Conservation (phyloP, 805 yeast species). For the Cyberlindnera nakhonratchasimensis region DNA sequence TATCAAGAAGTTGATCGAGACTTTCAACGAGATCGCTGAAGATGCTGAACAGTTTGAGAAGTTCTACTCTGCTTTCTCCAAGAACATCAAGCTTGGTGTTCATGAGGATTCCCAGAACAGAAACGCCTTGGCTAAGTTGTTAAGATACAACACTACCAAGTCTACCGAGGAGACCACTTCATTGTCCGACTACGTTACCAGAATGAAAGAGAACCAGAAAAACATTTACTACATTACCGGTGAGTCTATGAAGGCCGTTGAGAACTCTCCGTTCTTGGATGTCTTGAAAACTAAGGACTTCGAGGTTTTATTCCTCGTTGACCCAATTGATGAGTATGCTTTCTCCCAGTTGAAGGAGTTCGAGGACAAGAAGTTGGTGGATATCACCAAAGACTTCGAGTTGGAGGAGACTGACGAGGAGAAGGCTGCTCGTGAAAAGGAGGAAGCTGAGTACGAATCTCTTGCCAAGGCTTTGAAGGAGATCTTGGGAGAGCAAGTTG, state of each 20-base stretch:
- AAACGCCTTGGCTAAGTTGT: conserved; percentile 87
- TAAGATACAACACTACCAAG: conserved; percentile 97
- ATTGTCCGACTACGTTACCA: conserved; percentile 93
- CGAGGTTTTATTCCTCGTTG: conserved; percentile 96
- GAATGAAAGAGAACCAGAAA: conserved; percentile 99
- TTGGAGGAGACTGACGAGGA: conserved; percentile 98
- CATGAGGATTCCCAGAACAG: conserved; percentile 99
- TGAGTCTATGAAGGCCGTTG: conserved; percentile 96
- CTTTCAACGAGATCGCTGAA: conserved; percentile 99
- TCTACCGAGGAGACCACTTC: conserved; percentile 92
- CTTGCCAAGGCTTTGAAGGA: conserved; percentile 96
- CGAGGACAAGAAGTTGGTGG: conserved; percentile 98
- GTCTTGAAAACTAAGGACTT: conserved; percentile 98
- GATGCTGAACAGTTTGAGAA: conserved; percentile 97
- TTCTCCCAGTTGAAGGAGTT: conserved; percentile 99
- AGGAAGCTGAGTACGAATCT: conserved; percentile 86
- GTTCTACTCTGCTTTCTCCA: conserved; percentile 96
- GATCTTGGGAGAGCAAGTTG: conserved; percentile 96
- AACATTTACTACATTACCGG: conserved; percentile 99
- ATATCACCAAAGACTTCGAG: conserved; percentile 98
- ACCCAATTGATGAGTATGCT: conserved; percentile 99
- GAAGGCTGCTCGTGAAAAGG: conserved; percentile 90
- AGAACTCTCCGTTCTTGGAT: conserved; percentile 98
- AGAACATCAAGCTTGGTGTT: conserved; percentile 97
- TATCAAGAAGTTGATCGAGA: conserved; percentile 96